Base-by-base conservation (phyloP, 345 rosid species). In the Pugionium dolabratum region DNA sequence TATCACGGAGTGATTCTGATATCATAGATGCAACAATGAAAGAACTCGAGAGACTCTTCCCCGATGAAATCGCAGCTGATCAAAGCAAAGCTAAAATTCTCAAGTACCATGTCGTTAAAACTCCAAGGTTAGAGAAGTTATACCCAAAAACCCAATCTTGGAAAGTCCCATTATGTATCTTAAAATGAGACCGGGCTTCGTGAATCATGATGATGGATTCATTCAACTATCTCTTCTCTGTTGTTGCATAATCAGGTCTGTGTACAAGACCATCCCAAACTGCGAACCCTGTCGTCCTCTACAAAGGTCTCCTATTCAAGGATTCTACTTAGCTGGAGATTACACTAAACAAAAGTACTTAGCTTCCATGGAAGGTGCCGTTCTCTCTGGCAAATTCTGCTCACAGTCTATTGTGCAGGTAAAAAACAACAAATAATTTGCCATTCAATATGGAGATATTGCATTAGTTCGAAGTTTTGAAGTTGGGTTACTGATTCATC, bases 311-410 rank as follows among this genome's bases (percentile, higher is more conserved):
- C 95, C 95, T 2, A 61, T 94, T 36, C 69, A 86, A 65, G 96
- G 96, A 30, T 94, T 90, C 79, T 94, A 94, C 78, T 70, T 86
- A 73, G 87, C 97, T 41, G 97, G 97, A 57, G 97, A 94, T 52
- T 90, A 90, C 79, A 94, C 99, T 41, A 90, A 90, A 75, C 97
- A 90, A 62, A 94, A 94, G 80, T 94, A 94, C 79, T 67, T 94
- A 79, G 96, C 99, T 74, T 94, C 97, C 26, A 94, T 94, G 96
- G 97, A 94, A 79, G 99, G 97, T 3, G 99, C 96, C 7, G 85
- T 94, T 55, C 90, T 94, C 62, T 94, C 96, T 0, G 97, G 99
- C 57, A 94, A 94, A 87, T 66, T 88, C 73, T 88, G 97, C 76
- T 89, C 95, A 11, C 87, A 88, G 75, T 83, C 91, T 53, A 85